Base-by-base conservation (phyloP, 495 filamentous ascomycete species). In the Usnea hakonensis region DNA sequence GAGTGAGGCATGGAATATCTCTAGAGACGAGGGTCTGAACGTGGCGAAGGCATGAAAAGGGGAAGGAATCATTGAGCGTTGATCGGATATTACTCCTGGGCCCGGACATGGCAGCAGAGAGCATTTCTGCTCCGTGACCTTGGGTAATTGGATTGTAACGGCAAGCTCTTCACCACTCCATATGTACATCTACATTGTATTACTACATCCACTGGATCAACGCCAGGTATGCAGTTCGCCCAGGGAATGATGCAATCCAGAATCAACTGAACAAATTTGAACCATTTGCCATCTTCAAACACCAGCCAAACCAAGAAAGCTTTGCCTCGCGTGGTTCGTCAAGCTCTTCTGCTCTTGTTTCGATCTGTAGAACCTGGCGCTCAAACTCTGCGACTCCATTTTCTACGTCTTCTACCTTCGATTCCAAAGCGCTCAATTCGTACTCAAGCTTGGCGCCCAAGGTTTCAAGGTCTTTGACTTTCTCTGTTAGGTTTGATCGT, bases 401-500 rank as follows among this genome's bases (percentile, higher is more conserved):
- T 67, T 96, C 93, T 40, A 96, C 87, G 67, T 98, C 94, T 63
- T 88, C 83, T 37, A 97, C 88, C 68, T 90, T 91, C 23, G 86
- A 87, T 55, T 87, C 80, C 28, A 98, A 77, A 28, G 85, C 87
- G 57, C 84, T 83, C 40, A 97, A 83, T 75, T 98, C 95, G 72
- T 98, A 98, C 68, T 98, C 93, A 63, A 98, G 78, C 78, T 93
- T 94, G 26, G 90, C 90, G 8, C 86, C 85, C 46, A 96, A 77
- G 26, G 86, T 77, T 70, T 96, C 95, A 23, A 97, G 81, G 63
- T 91, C 89, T 70, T 87, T 89, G 60, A 95, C 79, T 35, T 79
- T 80, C 62, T 96, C 94, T 33, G 79, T 85, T 55, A 95, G 75
- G 33, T 81, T 75, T 35, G 78, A 75, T 33, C 84, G 79, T 75